These are phyloP conservation scores for Vachellia collinsii DNA, from an alignment of 306 rosid species.

Conservation along the genomic window DNA sequence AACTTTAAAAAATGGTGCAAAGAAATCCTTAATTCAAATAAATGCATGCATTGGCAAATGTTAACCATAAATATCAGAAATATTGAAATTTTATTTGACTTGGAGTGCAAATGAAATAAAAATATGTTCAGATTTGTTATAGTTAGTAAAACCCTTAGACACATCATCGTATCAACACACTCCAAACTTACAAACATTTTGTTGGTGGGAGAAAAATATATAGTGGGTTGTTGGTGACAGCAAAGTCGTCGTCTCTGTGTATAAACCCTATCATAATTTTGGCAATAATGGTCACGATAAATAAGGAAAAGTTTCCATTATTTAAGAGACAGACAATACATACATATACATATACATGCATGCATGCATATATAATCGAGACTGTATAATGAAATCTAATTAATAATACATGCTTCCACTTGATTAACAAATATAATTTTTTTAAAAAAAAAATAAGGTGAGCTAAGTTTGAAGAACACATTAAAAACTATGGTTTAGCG, in stretches of 20 bases:
- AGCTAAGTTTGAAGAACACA: neutral
- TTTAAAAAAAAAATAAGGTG: neutral
- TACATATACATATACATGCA: too few species aligned
- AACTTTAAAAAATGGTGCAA: too few species aligned
- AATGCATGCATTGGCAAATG: too few species aligned
- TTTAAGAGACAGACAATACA: neutral
- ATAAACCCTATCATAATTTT: neutral
- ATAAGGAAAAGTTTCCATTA: conserved; percentile 11
- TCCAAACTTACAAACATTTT: too few species aligned
- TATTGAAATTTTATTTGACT: too few species aligned
- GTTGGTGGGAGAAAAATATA: neutral
- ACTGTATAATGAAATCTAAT: neutral
- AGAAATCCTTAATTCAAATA: too few species aligned
- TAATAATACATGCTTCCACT: neutral
- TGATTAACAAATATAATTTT: neutral
- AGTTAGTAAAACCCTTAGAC: neutral
- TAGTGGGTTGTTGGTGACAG: conserved; percentile 29
- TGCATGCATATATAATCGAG: too few species aligned
- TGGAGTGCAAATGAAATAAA: too few species aligned
- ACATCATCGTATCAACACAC: neutral
- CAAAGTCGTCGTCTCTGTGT: conserved; percentile 25
- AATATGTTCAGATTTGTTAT: too few species aligned
- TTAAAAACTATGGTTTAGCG: neutral
- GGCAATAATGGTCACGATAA: conserved; percentile 17
- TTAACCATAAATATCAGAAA: too few species aligned